These are phyloP conservation scores for Fragilariopsis cylindrus DNA, from an alignment of 108 stramenopile genomes.

Conservation along the genomic window DNA sequence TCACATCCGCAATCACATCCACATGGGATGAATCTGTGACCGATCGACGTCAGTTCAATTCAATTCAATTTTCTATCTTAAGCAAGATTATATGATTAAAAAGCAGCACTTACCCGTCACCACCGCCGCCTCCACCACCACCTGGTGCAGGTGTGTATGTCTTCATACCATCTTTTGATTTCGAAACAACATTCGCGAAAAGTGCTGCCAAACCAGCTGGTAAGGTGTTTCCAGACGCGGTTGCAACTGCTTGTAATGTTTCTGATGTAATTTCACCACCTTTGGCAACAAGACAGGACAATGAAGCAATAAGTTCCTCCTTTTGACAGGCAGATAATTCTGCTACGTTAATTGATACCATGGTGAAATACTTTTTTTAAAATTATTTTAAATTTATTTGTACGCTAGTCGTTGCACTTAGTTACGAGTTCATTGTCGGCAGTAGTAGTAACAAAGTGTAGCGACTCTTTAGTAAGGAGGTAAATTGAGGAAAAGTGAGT, in stretches of 20 bases:
- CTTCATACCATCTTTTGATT: constrained; percentile 41
- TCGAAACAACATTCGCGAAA: constrained; percentile 61
- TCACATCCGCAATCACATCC: background rate
- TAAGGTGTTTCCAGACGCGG: constrained; percentile 69
- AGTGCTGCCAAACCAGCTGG: constrained; percentile 62
- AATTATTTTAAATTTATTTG: background rate
- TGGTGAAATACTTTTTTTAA: constrained; percentile 25
- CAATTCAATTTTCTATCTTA: background rate
- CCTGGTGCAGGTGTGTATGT: constrained; percentile 49
- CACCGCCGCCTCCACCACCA: constrained; percentile 74
- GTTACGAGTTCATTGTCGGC: too few relatives aligned
- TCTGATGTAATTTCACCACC: constrained; percentile 60
- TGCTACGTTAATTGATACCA: constrained; percentile 65
- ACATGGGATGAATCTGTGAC: background rate
- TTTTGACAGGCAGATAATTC: constrained; percentile 71
- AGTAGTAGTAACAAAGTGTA: too few relatives aligned
- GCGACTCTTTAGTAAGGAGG: too few relatives aligned
- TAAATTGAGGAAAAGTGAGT: too few relatives aligned
- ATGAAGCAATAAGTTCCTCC: constrained; percentile 84
- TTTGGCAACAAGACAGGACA: constrained; percentile 69
- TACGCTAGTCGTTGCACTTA: too few relatives aligned
- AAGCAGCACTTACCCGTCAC: constrained; percentile 16
- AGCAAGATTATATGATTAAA: background rate
- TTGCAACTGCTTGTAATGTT: constrained; percentile 62
- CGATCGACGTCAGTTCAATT: background rate